phyloP scores from a whole-genome alignment of 306 rosid genomes.

The Cicer bijugum region DNA sequence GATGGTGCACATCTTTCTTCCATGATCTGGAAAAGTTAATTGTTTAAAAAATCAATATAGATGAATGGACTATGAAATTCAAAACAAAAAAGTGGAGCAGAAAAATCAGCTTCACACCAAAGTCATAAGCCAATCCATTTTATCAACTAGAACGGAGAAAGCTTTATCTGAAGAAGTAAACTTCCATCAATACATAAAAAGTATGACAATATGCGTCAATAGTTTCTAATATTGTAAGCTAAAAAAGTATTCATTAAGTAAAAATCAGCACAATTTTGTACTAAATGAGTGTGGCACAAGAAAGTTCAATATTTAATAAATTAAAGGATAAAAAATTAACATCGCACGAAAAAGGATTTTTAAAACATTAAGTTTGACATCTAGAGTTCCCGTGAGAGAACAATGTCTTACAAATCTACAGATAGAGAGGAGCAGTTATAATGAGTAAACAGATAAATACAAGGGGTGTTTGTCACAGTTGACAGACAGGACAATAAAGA shows the following conservation, averaged over 20 bases:
- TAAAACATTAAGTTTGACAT: background rate
- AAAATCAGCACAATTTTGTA: background rate
- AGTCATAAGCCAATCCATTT: conserved; percentile 28
- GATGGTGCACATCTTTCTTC: conserved; percentile 52
- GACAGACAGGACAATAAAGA: conserved; percentile 12
- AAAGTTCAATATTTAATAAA: conserved; percentile 8
- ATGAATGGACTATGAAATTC: conserved; percentile 30
- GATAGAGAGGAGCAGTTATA: conserved; percentile 2
- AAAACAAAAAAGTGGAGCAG: background rate
- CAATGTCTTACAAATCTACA: conserved; percentile 27
- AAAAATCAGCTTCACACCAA: conserved; percentile 26
- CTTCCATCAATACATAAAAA: conserved; percentile 6
- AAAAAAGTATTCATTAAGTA: conserved; percentile 26
- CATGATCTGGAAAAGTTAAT: conserved; percentile 49
- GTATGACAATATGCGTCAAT: conserved; percentile 2
- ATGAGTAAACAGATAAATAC: conserved; percentile 1
- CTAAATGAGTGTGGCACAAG: conserved; percentile 3
- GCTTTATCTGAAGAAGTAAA: conserved; percentile 32
- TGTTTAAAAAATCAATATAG: conserved; percentile 31
- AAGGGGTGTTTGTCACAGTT: background rate
- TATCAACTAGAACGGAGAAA: conserved; percentile 14
- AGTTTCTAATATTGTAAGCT: conserved; percentile 2
- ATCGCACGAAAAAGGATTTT: background rate
- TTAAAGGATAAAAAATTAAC: conserved; percentile 15
- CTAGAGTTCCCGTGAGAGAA: background rate